Percentiles rank a stretch among this genome's conserved stretches.
These are phyloP conservation scores for Alternaria solani DNA, from an alignment of 2,329 filamentous ascomycete species.

Conservation along the genomic window DNA sequence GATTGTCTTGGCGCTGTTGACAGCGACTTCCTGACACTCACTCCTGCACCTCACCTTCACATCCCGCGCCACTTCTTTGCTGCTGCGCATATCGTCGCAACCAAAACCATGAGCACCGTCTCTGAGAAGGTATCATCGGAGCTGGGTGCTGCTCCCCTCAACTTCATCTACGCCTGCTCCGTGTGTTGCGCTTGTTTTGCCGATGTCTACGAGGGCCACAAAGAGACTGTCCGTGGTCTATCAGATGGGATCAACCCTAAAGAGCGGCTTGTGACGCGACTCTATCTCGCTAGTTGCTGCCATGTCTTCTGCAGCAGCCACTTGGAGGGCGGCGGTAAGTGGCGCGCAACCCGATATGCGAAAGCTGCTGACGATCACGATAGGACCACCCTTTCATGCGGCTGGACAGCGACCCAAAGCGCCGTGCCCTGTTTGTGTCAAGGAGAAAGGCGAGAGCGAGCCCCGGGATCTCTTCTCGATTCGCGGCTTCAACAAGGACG, in stretches of 20 bases:
- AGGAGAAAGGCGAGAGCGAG: slow-evolving; percentile 45
- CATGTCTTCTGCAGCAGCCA: slow-evolving; percentile 60
- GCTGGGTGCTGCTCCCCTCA: slow-evolving; percentile 47
- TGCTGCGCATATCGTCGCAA: not conserved
- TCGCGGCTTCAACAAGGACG: slow-evolving; percentile 52
- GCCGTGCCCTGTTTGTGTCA: slow-evolving; percentile 56
- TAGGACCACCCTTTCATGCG: slow-evolving; percentile 58
- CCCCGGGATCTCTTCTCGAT: slow-evolving; percentile 55
- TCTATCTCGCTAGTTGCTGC: slow-evolving; percentile 59
- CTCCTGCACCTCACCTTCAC: slow-evolving; percentile 8
- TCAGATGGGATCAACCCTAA: slow-evolving; percentile 48
- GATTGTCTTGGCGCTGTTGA: slow-evolving; percentile 28
- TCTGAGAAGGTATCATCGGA: slow-evolving; percentile 19
- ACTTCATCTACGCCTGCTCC: slow-evolving; percentile 60
- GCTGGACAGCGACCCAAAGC: slow-evolving; percentile 52
- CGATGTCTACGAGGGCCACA: slow-evolving; percentile 54
- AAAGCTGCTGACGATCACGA: slow-evolving; percentile 3
- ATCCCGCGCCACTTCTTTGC: slow-evolving; percentile 3
- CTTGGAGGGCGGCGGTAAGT: slow-evolving; percentile 58
- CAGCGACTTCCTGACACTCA: slow-evolving; percentile 21
- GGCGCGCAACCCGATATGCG: not conserved
- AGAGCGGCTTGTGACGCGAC: slow-evolving; percentile 52
- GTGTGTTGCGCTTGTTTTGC: slow-evolving; percentile 57
- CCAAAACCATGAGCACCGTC: slow-evolving; percentile 20
- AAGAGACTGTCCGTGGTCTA: slow-evolving; percentile 49